A percentile compares a stretch with the other conserved stretches of the same genome.
Evolutionary conservation across 2,329 filamentous ascomycete genomes (phyloP).

Genomic region (Ploettnerulaceae sp.): DNA sequence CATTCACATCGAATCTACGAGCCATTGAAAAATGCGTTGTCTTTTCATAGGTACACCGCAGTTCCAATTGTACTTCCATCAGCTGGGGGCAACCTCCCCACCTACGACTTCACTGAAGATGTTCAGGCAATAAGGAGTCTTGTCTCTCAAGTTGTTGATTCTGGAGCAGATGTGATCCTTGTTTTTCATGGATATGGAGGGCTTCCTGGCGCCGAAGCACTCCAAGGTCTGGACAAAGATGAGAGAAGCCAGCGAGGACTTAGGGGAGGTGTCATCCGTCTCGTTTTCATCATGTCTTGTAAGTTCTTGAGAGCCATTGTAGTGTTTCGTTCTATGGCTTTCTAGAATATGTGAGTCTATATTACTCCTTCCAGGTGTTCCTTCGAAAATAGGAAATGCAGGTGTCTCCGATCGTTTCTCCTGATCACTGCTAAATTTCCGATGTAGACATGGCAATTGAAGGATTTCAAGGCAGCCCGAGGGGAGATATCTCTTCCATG

Average conservation of each 20-base stretch:
- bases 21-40: conserved; percentile 34
- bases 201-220: conserved; percentile 26
- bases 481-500: conserved; percentile 25
- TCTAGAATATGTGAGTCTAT: not conserved
- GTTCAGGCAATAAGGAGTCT: conserved; percentile 34
- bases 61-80: conserved; percentile 35
- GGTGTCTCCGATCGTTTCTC: too few species aligned
- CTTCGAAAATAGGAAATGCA: not conserved
- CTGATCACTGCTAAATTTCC: not conserved
- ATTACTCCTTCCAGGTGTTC: not conserved
- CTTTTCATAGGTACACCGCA: conserved; percentile 32
- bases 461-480: conserved; percentile 14
- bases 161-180: conserved; percentile 32
- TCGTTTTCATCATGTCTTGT: conserved; percentile 40
- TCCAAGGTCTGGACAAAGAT: conserved; percentile 23
- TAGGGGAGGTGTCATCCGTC: conserved; percentile 28
- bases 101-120: conserved; percentile 37
- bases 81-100: conserved; percentile 32
- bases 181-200: conserved; percentile 28
- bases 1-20: conserved; percentile 37
- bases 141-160: conserved; percentile 32
- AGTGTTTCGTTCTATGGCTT: not conserved
- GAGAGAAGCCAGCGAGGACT: conserved; percentile 23
- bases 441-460: conserved; percentile 22
- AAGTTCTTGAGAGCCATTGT: conserved; percentile 10